phyloP scores from a whole-genome alignment of 805 yeast species.

The Suhomyces sp. region DNA sequence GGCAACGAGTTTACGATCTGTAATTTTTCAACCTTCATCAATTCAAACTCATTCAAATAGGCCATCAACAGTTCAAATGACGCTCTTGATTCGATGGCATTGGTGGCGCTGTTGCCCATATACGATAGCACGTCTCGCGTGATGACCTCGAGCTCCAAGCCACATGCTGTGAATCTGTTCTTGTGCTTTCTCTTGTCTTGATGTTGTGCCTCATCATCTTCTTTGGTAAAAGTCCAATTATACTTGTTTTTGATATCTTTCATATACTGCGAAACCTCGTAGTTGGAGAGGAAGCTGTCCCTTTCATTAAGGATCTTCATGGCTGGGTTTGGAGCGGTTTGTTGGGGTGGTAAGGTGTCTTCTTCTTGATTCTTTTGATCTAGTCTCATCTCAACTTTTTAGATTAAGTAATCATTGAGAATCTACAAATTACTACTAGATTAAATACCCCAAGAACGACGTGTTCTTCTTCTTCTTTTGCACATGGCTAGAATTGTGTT shows the following conservation, averaged over 20 bases:
- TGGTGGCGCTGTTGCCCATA: constrained; percentile 29
- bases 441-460: too few species aligned
- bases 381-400: too few species aligned
- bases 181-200: constrained; percentile 25
- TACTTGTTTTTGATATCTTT: constrained; percentile 46
- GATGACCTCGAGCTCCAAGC: constrained; percentile 47
- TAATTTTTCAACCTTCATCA: constrained; percentile 80
- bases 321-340: background rate
- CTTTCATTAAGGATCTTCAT: constrained; percentile 48
- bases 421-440: too few species aligned
- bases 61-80: constrained; percentile 40
- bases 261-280: constrained; percentile 61
- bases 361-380: too few species aligned
- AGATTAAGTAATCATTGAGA: too few species aligned
- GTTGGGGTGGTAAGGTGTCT: background rate
- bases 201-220: constrained; percentile 28
- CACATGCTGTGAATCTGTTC: constrained; percentile 39
- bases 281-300: constrained; percentile 61
- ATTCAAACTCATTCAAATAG: constrained; percentile 47
- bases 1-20: constrained; percentile 85
- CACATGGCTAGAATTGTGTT: too few species aligned
- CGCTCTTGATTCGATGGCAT: constrained; percentile 20
- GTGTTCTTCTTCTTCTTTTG: too few species aligned
- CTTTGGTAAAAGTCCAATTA: constrained; percentile 44
- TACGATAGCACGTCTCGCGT: constrained; percentile 49